Percentiles rank a stretch among this genome's conserved stretches.
These are phyloP conservation scores for Venturia carpophila DNA, from an alignment of 2,329 filamentous ascomycete species.

Conservation along the genomic window DNA sequence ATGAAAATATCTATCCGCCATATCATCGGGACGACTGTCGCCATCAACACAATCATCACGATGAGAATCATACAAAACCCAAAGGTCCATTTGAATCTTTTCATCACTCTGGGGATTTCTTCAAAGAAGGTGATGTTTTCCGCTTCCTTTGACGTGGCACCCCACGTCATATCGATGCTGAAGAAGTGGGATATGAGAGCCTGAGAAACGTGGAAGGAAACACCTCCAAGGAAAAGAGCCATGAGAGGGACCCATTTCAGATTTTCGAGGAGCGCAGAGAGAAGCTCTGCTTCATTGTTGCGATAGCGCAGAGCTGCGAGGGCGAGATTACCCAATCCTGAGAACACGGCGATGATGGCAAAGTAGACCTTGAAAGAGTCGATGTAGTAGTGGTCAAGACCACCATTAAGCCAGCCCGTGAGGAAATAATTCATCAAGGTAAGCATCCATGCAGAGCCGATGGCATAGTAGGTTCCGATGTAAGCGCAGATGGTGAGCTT, in stretches of 20 bases:
- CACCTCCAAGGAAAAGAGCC: constrained; percentile 35
- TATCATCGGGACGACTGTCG: constrained; percentile 39
- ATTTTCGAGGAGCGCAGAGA: constrained; percentile 44
- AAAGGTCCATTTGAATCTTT: constrained; percentile 50
- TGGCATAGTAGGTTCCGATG: constrained; percentile 73
- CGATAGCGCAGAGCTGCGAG: constrained; percentile 68
- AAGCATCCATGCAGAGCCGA: constrained; percentile 67
- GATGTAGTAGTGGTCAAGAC: constrained; percentile 72
- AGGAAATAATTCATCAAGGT: constrained; percentile 68
- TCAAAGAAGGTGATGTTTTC: constrained; percentile 50
- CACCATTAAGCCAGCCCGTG: constrained; percentile 68
- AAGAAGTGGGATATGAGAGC: constrained; percentile 35
- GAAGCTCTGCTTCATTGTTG: constrained; percentile 53
- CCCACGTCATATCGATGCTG: constrained; percentile 40
- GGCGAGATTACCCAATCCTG: constrained; percentile 63
- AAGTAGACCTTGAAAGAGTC: constrained; percentile 76
- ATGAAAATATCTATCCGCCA: constrained; percentile 53
- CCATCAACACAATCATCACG: constrained; percentile 43
- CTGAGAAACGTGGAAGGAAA: constrained; percentile 35
- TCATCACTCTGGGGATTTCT: constrained; percentile 48
- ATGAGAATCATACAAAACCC: constrained; percentile 41
- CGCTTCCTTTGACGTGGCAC: constrained; percentile 52
- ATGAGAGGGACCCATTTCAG: constrained; percentile 58
- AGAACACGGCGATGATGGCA: constrained; percentile 71
- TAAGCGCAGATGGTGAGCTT: constrained; percentile 71